phyloP scores from a whole-genome alignment of 2,329 filamentous ascomycete genomes.

The Xylaria arbuscula region DNA sequence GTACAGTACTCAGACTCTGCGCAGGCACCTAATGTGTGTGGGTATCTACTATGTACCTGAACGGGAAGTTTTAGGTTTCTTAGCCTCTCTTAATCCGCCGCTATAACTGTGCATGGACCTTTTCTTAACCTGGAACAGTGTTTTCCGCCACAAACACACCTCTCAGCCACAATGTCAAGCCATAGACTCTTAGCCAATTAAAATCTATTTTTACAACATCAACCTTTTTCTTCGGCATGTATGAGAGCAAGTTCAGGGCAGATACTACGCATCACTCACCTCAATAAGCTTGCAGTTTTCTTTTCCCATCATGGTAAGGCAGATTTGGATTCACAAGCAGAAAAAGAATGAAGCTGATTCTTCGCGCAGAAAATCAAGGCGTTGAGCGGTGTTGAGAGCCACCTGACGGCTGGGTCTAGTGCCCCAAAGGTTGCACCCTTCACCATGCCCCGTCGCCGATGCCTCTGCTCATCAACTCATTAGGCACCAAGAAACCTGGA shows the following conservation, averaged over 20 bases:
- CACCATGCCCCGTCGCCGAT: background rate
- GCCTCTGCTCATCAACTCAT: slow-evolving; percentile 43
- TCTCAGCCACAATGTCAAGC: slow-evolving; percentile 27
- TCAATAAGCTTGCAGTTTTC: slow-evolving; percentile 1
- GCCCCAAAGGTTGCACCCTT: slow-evolving; percentile 39
- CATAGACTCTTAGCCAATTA: slow-evolving; percentile 29
- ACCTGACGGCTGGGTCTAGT: slow-evolving; percentile 59
- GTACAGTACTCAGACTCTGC: no score
- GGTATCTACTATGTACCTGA: background rate
- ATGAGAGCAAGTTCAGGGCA: background rate
- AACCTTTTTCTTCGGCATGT: slow-evolving; percentile 31
- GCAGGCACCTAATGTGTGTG: no score
- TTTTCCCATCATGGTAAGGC: slow-evolving; percentile 32
- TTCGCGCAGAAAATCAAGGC: slow-evolving; percentile 37
- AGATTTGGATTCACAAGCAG: no score
- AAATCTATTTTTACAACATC: slow-evolving; percentile 28
- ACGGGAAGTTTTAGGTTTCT: background rate
- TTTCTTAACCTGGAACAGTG: background rate
- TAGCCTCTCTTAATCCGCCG: background rate
- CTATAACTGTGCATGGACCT: background rate
- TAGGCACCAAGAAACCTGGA: slow-evolving; percentile 42
- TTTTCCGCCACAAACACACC: slow-evolving; percentile 21
- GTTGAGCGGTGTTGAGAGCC: slow-evolving; percentile 32
- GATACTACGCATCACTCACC: slow-evolving; percentile 1
- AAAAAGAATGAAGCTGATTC: slow-evolving; percentile 7